Conservation (phyloP, 176 grass and related monocot genomes). For the Carex kokanica region DNA sequence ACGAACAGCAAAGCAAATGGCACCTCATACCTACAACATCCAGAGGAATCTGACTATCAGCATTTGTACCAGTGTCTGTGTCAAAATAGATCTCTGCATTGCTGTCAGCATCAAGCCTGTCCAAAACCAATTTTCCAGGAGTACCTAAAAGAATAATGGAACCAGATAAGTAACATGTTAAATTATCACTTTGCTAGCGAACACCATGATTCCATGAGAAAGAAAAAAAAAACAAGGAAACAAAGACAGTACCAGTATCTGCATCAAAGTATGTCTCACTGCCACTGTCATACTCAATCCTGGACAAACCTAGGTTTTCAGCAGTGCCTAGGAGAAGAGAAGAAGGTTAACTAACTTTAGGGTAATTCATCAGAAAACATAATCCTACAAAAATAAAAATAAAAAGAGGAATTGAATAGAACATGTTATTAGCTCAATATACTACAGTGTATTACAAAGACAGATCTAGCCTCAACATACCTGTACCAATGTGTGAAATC, state of each 20-base stretch:
- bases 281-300: background rate
- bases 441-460: background rate
- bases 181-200: background rate
- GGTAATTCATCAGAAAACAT: background rate
- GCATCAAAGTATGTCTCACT: conserved; percentile 2
- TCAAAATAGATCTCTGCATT: background rate
- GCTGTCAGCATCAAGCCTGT: background rate
- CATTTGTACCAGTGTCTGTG: background rate
- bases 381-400: background rate
- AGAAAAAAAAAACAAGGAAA: background rate
- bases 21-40: conserved; percentile 5
- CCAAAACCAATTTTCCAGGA: background rate
- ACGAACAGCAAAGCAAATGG: background rate
- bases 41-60: conserved; percentile 6
- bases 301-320: background rate
- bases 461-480: background rate
- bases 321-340: background rate
- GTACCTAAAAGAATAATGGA: conserved; percentile 12
- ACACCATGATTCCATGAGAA: background rate
- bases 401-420: background rate
- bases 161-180: background rate
- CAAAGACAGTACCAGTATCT: background rate
- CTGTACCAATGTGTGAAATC: background rate
- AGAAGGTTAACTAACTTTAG: background rate
- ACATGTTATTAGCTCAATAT: background rate